phyloP scores from a whole-genome alignment of 345 rosid genomes.

The Melastoma malabathricum region DNA sequence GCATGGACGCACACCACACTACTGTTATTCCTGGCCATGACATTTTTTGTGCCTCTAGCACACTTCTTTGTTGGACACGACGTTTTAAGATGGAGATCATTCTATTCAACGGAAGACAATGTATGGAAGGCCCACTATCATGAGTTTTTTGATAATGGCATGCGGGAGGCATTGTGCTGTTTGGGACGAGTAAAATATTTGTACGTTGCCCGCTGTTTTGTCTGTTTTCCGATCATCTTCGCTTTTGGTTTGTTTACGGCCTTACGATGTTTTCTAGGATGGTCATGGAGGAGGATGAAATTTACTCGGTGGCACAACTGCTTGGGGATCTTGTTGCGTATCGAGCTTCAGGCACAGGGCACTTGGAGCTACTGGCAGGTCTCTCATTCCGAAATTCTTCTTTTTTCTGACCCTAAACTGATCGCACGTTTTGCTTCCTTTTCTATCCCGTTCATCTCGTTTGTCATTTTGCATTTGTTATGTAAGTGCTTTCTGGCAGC shows the following conservation, averaged over 20 bases:
- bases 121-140: conserved; percentile 91
- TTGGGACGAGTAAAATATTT: conserved; percentile 67
- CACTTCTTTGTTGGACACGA: conserved; percentile 74
- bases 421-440: too few species aligned
- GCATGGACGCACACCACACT: conserved; percentile 41
- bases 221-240: conserved; percentile 6
- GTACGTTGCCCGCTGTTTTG: conserved; percentile 23
- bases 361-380: conserved; percentile 87
- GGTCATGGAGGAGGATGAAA: conserved; percentile 70
- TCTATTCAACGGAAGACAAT: conserved; percentile 71
- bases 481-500: too few species aligned
- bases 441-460: too few species aligned
- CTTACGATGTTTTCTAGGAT: conserved; percentile 29
- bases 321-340: conserved; percentile 88
- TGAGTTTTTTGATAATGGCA: conserved; percentile 85
- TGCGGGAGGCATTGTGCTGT: conserved; percentile 92
- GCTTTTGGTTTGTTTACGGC: conserved; percentile 1
- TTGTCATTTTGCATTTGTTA: too few species aligned
- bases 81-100: conserved; percentile 75
- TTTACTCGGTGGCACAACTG: conserved; percentile 66
- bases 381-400: conserved; percentile 2
- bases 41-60: conserved; percentile 38
- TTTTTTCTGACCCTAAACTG: conserved; percentile 1
- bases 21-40: conserved; percentile 30
- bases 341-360: conserved; percentile 90